Evolutionary conservation across 805 yeast species (phyloP).

Genomic region (Monosporozyma aquatica): DNA sequence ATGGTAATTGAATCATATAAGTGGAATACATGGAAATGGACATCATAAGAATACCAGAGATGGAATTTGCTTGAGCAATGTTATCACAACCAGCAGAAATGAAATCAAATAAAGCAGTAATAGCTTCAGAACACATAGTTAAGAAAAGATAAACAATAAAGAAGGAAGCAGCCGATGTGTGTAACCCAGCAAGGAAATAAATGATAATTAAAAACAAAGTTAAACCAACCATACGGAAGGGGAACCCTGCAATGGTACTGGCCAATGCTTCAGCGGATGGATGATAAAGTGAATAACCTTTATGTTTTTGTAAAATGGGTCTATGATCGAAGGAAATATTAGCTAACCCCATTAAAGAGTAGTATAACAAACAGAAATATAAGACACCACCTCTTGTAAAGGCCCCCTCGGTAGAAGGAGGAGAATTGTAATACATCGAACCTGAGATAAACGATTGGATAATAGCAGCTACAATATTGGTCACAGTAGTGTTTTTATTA

Average conservation of each 20-base stretch:
- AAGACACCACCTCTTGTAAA: constrained; percentile 58
- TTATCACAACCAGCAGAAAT: constrained; percentile 43
- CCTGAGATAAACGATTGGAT: constrained; percentile 53
- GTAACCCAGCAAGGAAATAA: constrained; percentile 50
- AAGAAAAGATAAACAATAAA: constrained; percentile 42
- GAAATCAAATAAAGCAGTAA: constrained; percentile 39
- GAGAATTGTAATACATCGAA: constrained; percentile 50
- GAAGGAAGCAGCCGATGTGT: constrained; percentile 45
- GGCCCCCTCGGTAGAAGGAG: constrained; percentile 44
- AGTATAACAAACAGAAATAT: constrained; percentile 51
- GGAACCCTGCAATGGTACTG: constrained; percentile 50
- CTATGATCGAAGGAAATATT: constrained; percentile 44
- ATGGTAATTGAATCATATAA: constrained; percentile 47
- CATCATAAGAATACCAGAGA: constrained; percentile 45
- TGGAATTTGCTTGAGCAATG: constrained; percentile 46
- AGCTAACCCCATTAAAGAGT: constrained; percentile 41
- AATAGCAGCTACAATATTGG: constrained; percentile 27
- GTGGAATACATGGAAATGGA: constrained; percentile 49
- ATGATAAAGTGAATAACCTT: constrained; percentile 59
- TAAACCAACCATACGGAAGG: constrained; percentile 45
- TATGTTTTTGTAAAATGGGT: constrained; percentile 61
- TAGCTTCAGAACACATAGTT: constrained; percentile 18
- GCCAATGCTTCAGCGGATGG: constrained; percentile 75
- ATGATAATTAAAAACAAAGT: constrained; percentile 40
- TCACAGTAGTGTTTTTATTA: constrained; percentile 43